phyloP scores from a whole-genome alignment of 225 moss, liverwort and hornwort genomes.

The Marchantia polymorpha region DNA sequence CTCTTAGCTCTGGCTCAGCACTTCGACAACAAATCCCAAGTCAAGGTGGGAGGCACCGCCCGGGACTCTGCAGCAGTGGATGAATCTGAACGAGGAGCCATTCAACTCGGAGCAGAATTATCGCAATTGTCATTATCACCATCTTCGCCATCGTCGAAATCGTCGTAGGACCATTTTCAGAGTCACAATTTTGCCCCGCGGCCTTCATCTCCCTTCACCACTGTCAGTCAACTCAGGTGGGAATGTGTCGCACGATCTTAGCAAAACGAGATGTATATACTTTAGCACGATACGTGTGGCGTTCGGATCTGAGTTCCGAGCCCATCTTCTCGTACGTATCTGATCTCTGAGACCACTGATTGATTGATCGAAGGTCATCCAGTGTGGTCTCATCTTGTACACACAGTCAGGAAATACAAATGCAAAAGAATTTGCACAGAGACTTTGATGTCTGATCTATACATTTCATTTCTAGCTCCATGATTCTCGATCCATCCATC shows the following conservation, averaged over 20 bases:
- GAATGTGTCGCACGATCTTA: neutral
- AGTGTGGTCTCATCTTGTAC: too few relatives aligned
- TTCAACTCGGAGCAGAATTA: neutral
- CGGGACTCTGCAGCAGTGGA: neutral
- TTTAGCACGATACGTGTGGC: neutral
- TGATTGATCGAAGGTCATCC: neutral
- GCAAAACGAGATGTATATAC: slow-evolving; percentile 1
- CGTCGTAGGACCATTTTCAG: neutral
- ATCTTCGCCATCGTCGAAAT: neutral
- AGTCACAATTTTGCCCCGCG: neutral
- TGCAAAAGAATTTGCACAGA: too few relatives aligned
- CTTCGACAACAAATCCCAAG: neutral
- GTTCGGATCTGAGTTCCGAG: neutral
- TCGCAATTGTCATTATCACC: neutral
- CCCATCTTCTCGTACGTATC: neutral
- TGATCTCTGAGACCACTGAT: neutral
- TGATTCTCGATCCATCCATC: too few relatives aligned
- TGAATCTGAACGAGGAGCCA: neutral
- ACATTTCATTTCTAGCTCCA: too few relatives aligned
- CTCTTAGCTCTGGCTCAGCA: slow-evolving; percentile 2
- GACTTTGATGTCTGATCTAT: too few relatives aligned
- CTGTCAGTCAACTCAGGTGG: neutral
- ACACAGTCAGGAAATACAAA: too few relatives aligned
- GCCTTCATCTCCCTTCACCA: neutral
- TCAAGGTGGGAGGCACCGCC: neutral